Percentiles rank a stretch among this genome's conserved stretches.
Evolutionary conservation across 1,284 basidiomycete genomes (phyloP).

Genomic region (Ustilago hordei): DNA sequence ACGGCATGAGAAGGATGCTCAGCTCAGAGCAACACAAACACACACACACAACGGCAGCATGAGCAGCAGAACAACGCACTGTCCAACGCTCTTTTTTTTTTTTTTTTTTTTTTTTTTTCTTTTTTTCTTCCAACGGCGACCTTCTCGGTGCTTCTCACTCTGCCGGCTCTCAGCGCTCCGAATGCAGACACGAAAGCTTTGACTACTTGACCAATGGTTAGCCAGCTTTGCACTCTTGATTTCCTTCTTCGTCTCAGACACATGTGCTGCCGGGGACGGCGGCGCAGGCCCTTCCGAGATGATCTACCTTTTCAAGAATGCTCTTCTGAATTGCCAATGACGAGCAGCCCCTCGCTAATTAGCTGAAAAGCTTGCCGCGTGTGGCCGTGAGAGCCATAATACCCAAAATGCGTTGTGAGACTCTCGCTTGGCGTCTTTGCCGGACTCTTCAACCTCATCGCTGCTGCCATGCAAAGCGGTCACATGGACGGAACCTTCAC

Average conservation of each 20-base stretch:
- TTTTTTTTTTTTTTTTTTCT: slow-evolving; percentile 4
- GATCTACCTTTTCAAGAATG: background rate
- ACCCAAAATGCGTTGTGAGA: slow-evolving; percentile 11
- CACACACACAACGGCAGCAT: background rate
- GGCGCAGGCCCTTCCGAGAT: slow-evolving; percentile 18
- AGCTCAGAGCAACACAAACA: slow-evolving; percentile 6
- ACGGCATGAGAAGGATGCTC: background rate
- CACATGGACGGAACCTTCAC: background rate
- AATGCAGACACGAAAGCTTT: background rate
- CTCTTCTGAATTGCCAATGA: slow-evolving; percentile 4
- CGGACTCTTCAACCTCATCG: background rate
- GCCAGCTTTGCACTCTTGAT: slow-evolving; percentile 10
- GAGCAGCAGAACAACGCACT: slow-evolving; percentile 3
- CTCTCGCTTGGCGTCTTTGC: slow-evolving; percentile 20
- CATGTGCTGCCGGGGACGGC: slow-evolving; percentile 10
- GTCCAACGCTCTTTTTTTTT: slow-evolving; percentile 7
- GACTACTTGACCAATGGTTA: slow-evolving; percentile 2
- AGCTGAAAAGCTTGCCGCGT: background rate
- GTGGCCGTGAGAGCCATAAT: slow-evolving; percentile 16
- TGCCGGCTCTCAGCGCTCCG: slow-evolving; percentile 35
- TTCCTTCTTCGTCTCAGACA: background rate
- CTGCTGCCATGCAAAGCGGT: background rate
- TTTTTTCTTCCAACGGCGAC: slow-evolving; percentile 13
- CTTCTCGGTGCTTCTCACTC: slow-evolving; percentile 24
- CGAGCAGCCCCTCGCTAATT: background rate